Percentiles rank a stretch among this genome's conserved stretches.
phyloP scores from a whole-genome alignment of 2,329 filamentous ascomycete genomes.

The Malbranchea zuffiana region DNA sequence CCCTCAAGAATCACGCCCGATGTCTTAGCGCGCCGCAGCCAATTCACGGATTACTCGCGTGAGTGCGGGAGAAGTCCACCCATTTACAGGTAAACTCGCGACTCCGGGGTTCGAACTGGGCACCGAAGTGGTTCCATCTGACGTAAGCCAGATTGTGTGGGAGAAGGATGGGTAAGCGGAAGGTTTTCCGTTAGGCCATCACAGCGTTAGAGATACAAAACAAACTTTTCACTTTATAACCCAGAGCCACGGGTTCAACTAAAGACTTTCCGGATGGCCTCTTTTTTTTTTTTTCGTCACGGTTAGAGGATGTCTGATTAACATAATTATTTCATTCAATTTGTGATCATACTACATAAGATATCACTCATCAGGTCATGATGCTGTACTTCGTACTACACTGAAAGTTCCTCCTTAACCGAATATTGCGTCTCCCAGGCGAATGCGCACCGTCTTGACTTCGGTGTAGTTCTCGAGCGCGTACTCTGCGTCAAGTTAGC shows the following conservation, averaged over 20 bases:
- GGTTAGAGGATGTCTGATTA: too few species aligned
- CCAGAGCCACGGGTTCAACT: too few species aligned
- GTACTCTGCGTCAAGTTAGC: constrained; percentile 23
- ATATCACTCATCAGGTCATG: too few species aligned
- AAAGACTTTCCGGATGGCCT: too few species aligned
- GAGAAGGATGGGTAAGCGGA: neutral
- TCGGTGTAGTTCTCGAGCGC: constrained; percentile 41
- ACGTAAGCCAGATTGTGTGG: constrained; percentile 6
- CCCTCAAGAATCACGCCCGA: constrained; percentile 46
- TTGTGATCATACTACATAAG: too few species aligned
- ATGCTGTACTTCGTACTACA: too few species aligned
- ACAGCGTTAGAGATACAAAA: constrained; percentile 13
- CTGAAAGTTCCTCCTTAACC: too few species aligned
- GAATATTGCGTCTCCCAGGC: constrained; percentile 37
- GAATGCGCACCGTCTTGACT: constrained; percentile 38
- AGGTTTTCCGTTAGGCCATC: constrained; percentile 13
- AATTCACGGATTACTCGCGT: constrained; percentile 44
- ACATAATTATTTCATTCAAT: too few species aligned
- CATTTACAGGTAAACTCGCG: constrained; percentile 25
- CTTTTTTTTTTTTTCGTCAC: too few species aligned
- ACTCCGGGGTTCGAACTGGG: constrained; percentile 47
- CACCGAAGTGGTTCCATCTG: constrained; percentile 23
- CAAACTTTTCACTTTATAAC: too few species aligned
- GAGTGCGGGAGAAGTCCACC: constrained; percentile 32
- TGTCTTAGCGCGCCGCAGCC: constrained; percentile 43